Percentiles rank a stretch among this genome's conserved stretches.
phyloP scores from a whole-genome alignment of 495 filamentous ascomycete genomes.

The Pseudotulostoma volvatum region DNA sequence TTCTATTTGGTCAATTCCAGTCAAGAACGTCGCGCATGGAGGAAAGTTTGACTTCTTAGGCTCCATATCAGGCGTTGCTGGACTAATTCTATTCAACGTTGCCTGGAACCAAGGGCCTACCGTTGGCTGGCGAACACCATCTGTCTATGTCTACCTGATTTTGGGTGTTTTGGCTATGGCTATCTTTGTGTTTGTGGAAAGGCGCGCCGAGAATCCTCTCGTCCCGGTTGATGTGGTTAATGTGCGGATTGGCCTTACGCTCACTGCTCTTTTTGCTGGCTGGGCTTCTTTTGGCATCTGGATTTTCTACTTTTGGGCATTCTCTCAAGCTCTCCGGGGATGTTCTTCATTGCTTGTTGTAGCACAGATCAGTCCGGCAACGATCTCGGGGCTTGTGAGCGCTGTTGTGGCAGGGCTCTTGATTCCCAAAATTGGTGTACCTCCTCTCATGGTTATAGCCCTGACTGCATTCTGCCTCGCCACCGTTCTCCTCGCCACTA shows the following conservation, averaged over 20 bases:
- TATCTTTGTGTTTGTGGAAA: slow-evolving; percentile 27
- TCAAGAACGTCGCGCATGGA: slow-evolving; percentile 13
- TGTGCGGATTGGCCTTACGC: slow-evolving; percentile 15
- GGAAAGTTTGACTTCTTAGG: slow-evolving; percentile 37
- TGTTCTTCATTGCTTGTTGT: slow-evolving; percentile 15
- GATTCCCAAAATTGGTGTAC: slow-evolving; percentile 16
- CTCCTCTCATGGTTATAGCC: slow-evolving; percentile 27
- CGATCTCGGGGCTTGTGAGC: slow-evolving; percentile 18
- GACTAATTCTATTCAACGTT: slow-evolving; percentile 28
- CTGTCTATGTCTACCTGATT: slow-evolving; percentile 30
- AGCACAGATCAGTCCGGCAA: slow-evolving; percentile 21
- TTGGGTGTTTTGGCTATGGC: slow-evolving; percentile 24
- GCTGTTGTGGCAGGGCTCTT: slow-evolving; percentile 22
- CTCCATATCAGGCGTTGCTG: slow-evolving; percentile 21
- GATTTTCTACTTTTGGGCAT: slow-evolving; percentile 26
- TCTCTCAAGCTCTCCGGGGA: slow-evolving; percentile 16
- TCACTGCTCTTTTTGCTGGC: slow-evolving; percentile 21
- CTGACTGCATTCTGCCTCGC: slow-evolving; percentile 25
- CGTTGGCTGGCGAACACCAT: slow-evolving; percentile 27
- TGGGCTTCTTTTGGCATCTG: slow-evolving; percentile 31
- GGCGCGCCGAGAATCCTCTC: slow-evolving; percentile 20
- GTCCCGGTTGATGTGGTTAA: slow-evolving; percentile 19
- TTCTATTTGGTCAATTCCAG: slow-evolving; percentile 24
- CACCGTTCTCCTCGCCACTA: slow-evolving; percentile 15
- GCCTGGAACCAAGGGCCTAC: slow-evolving; percentile 35